phyloP scores from a whole-genome alignment of 116 monocot species.

The Dioscorea cayenensis region DNA sequence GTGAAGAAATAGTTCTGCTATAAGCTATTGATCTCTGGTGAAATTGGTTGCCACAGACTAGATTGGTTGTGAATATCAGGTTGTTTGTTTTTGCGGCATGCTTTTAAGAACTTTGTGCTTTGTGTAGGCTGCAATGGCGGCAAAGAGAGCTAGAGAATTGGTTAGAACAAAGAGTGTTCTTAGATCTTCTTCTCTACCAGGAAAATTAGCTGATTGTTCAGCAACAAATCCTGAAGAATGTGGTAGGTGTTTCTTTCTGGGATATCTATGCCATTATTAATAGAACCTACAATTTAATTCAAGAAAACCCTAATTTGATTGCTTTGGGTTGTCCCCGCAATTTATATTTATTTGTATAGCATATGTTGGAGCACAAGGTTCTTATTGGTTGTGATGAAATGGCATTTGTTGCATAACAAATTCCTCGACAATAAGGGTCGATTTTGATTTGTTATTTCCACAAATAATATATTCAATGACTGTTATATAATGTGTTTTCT shows the following conservation, averaged over 20 bases:
- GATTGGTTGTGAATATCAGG: background rate
- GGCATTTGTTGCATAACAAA: too few species aligned
- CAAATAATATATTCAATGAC: too few species aligned
- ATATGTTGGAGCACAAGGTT: too few species aligned
- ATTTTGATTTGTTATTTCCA: too few species aligned
- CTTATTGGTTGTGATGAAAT: too few species aligned
- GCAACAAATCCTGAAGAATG: slow-evolving; percentile 80
- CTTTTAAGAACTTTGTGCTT: slow-evolving; percentile 3
- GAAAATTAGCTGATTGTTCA: slow-evolving; percentile 95
- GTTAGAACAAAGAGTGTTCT: slow-evolving; percentile 95
- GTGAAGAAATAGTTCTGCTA: too few species aligned
- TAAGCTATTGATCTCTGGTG: too few species aligned
- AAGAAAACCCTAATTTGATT: background rate
- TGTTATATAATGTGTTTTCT: too few species aligned
- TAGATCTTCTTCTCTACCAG: slow-evolving; percentile 96
- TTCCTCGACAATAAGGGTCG: too few species aligned
- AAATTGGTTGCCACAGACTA: background rate
- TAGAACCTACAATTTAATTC: background rate
- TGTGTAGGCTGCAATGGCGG: slow-evolving; percentile 91
- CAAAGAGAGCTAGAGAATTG: slow-evolving; percentile 90
- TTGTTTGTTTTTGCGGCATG: background rate
- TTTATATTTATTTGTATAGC: background rate
- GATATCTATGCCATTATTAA: background rate
- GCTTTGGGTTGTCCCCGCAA: background rate
- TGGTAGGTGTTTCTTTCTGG: slow-evolving; percentile 32